phyloP scores from a whole-genome alignment of 768 basidiomycete species.

The Aureoboletus auriporus region DNA sequence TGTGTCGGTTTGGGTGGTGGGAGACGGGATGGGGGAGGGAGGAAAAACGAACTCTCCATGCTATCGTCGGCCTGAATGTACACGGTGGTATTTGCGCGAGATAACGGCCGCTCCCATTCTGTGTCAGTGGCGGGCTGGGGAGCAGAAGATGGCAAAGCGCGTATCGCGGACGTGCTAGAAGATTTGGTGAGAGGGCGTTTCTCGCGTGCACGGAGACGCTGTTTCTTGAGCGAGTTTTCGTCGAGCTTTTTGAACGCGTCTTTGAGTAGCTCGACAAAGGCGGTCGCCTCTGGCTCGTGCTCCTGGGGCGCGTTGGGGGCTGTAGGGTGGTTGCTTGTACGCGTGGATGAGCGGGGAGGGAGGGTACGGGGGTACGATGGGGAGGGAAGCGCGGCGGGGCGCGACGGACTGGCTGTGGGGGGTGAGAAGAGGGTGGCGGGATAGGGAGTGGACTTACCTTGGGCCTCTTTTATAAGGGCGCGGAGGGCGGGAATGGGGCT shows the following conservation, averaged over 20 bases:
- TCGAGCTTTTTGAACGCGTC: slow-evolving; percentile 22
- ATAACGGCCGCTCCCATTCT: slow-evolving; percentile 9
- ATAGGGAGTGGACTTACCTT: no score
- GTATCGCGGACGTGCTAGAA: not conserved
- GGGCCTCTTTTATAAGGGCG: slow-evolving; percentile 19
- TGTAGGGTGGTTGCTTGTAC: no score
- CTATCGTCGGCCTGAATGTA: slow-evolving; percentile 16
- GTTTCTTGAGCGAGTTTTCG: slow-evolving; percentile 24
- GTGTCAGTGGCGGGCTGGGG: slow-evolving; percentile 11
- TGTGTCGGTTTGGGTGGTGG: not conserved
- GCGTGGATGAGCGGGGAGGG: no score
- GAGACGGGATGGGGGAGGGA: not conserved
- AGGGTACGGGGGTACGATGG: no score
- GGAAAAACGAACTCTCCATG: slow-evolving; percentile 20
- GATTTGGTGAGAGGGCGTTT: slow-evolving; percentile 12
- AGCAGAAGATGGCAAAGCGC: not conserved
- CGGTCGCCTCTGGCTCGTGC: slow-evolving; percentile 19
- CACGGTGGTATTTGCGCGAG: slow-evolving; percentile 3
- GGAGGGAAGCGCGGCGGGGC: no score
- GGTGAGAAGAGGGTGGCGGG: no score
- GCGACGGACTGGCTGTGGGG: no score
- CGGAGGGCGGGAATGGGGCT: slow-evolving; percentile 18
- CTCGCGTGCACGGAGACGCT: slow-evolving; percentile 13
- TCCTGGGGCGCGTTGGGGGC: slow-evolving; percentile 5
- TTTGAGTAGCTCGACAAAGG: slow-evolving; percentile 23